Base-by-base conservation (phyloP, 2,329 filamentous ascomycete genomes). In the Coniella lustricola region DNA sequence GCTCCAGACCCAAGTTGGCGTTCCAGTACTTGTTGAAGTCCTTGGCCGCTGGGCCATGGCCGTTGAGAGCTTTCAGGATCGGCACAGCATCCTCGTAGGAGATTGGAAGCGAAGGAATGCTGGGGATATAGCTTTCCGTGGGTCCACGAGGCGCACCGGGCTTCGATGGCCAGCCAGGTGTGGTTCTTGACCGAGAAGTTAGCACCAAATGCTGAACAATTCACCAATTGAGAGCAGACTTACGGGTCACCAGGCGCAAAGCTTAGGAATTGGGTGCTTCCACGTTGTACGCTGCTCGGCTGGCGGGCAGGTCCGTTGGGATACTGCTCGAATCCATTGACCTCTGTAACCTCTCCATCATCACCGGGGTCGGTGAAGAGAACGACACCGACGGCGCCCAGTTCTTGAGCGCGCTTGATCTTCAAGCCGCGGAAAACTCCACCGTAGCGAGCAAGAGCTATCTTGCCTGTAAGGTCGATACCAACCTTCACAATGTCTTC, bases 91-190 rank as follows among this genome's bases (percentile, higher is more conserved):
- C 87, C 3, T 71, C 65, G 59, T 90, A 91, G 0, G 88, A 93
- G 35, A 94, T 83, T 0, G 89, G 88, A 0, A 94, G 68, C 0
- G 87, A 91, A 0, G 88, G 89, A 43, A 94, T 93, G 10, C 75
- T 76, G 0, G 88, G 85, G 16, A 84, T 84, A 1, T 80, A 77
- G 20, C 73, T 64, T 2, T 81, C 72, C 1, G 77, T 73, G 34
- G 84, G 77, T 37, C 82, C 70, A 10, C 88, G 79, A 22, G 83
- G 81, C 5, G 74, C 81, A 22, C 79, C 87, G 13, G 85, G 81
- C 59, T 85, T 85, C 0, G 86, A 90, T 1, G 88, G 81, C 60
- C 91, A 91, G 4, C 88, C 88, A 2, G 85, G 85, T 0, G 88
- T 94, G 0, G 88, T 93, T 34, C 44, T 41, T 13, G 29, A 3